phyloP scores from a whole-genome alignment of 163 green algal genomes.

The Chlamydomonas reinhardtii region DNA sequence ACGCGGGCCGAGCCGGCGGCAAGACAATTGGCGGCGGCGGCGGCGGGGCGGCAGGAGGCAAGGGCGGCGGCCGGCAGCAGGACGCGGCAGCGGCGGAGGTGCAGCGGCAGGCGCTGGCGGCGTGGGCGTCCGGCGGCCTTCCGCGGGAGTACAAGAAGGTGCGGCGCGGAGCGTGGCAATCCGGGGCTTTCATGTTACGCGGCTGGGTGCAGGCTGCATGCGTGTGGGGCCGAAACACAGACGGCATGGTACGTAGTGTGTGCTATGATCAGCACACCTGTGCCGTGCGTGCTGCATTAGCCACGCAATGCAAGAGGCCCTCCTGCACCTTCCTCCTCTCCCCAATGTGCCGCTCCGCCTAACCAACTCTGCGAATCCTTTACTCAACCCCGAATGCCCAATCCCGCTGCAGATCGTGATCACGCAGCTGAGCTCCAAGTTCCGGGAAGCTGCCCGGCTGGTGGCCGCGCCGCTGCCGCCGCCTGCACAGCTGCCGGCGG shows the following conservation, averaged over 20 bases:
- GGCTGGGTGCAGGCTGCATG: too few relatives aligned
- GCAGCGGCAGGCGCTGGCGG: slow-evolving; percentile 30
- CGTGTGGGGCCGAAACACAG: too few relatives aligned
- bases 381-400: too few relatives aligned
- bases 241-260: too few relatives aligned
- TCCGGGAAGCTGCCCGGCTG: slow-evolving; percentile 71
- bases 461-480: slow-evolving; percentile 60
- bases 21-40: slow-evolving; percentile 10
- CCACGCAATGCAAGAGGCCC: too few relatives aligned
- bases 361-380: too few relatives aligned
- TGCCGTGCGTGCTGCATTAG: too few relatives aligned
- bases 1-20: slow-evolving; percentile 14
- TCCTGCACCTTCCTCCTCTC: too few relatives aligned
- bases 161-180: background rate
- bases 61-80: background rate
- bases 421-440: slow-evolving; percentile 68
- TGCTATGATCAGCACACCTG: too few relatives aligned
- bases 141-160: slow-evolving; percentile 43
- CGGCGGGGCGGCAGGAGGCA: background rate
- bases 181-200: too few relatives aligned
- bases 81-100: background rate
- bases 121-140: slow-evolving; percentile 53
- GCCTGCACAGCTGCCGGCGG: slow-evolving; percentile 8
- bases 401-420: slow-evolving; percentile 68
- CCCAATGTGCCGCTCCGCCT: too few relatives aligned